A percentile compares a stretch with the other conserved stretches of the same genome.
phyloP scores from a whole-genome alignment of 352 stramenopile species.

The Blastocystis sp. region DNA sequence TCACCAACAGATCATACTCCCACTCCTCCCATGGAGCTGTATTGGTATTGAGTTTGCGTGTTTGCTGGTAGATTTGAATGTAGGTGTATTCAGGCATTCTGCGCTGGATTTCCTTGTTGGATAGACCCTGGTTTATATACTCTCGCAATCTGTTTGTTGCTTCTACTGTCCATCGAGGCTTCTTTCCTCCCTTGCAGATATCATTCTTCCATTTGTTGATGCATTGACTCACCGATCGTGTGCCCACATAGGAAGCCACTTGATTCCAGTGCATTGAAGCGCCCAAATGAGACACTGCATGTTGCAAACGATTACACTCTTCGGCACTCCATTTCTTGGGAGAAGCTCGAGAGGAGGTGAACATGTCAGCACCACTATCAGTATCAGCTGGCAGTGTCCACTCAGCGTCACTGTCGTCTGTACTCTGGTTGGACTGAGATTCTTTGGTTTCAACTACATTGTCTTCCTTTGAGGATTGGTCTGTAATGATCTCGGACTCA shows the following conservation, averaged over 20 bases:
- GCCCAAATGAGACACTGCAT: not conserved
- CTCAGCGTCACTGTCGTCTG: constrained; percentile 1
- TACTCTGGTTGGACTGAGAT: not conserved
- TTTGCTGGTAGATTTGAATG: constrained; percentile 55
- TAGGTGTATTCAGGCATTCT: constrained; percentile 52
- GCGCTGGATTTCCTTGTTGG: constrained; percentile 21
- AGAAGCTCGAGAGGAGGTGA: not conserved
- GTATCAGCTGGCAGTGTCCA: not conserved
- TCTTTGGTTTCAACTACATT: no score
- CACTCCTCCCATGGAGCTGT: constrained; percentile 30
- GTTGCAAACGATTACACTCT: constrained; percentile 20
- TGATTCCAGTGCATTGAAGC: constrained; percentile 1
- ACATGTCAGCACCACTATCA: not conserved
- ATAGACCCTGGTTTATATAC: not conserved
- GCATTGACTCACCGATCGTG: constrained; percentile 42
- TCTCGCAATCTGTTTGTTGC: not conserved
- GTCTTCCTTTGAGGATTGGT: no score
- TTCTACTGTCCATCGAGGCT: not conserved
- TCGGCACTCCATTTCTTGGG: constrained; percentile 2
- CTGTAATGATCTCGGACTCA: no score
- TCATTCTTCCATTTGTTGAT: constrained; percentile 61
- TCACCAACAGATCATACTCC: constrained; percentile 9
- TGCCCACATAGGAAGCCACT: constrained; percentile 28
- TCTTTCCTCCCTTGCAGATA: constrained; percentile 36
- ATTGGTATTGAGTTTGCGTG: constrained; percentile 9